Conservation (phyloP, 192 early-diverging fungal species). For the Pilaira anomala region DNA sequence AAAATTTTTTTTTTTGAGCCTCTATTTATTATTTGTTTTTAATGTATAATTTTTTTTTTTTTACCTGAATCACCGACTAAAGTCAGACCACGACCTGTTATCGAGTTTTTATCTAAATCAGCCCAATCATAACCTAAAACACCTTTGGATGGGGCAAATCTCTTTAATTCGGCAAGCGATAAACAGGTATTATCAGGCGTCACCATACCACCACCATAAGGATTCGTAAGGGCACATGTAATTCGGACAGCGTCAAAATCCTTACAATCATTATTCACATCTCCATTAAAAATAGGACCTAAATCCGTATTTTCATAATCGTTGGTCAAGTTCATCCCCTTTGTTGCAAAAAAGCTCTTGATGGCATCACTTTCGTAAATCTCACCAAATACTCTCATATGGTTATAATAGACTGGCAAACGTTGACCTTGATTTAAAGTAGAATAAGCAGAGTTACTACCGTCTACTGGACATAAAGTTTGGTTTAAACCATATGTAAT, state of each 20-base stretch:
- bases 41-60: not conserved
- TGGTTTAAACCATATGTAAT: slow-evolving; percentile 44
- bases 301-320: slow-evolving; percentile 34
- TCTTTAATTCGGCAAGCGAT: slow-evolving; percentile 17
- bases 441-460: slow-evolving; percentile 21
- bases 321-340: slow-evolving; percentile 23
- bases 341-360: slow-evolving; percentile 22
- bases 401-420: slow-evolving; percentile 18
- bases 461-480: slow-evolving; percentile 30
- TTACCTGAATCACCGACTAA: slow-evolving; percentile 32
- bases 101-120: slow-evolving; percentile 23
- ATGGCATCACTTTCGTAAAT: slow-evolving; percentile 24
- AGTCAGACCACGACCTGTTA: slow-evolving; percentile 10
- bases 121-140: slow-evolving; percentile 33
- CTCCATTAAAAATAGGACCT: slow-evolving; percentile 35
- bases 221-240: slow-evolving; percentile 18
- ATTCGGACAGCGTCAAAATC: not conserved
- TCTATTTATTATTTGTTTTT: not conserved
- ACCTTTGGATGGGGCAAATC: not conserved
- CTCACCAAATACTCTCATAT: slow-evolving; percentile 35
- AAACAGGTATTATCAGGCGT: slow-evolving; percentile 22
- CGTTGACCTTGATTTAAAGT: slow-evolving; percentile 10
- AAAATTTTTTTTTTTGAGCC: slow-evolving; percentile 7
- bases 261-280: slow-evolving; percentile 16
- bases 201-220: slow-evolving; percentile 28